Base-by-base conservation (phyloP, 495 filamentous ascomycete genomes). In the Xylaria venustula region DNA sequence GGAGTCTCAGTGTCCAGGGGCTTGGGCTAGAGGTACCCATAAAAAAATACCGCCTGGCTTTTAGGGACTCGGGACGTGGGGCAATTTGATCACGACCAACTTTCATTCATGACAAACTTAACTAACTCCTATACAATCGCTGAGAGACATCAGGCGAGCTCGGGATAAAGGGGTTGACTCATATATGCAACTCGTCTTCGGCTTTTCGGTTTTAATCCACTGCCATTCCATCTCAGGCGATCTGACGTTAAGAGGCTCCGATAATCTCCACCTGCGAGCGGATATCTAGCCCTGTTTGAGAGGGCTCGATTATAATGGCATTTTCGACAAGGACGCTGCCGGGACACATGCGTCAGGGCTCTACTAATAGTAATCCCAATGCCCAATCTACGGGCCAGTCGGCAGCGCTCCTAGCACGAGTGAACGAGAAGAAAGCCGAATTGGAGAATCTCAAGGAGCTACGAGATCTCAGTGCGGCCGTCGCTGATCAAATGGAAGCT, bases 381-480 rank as follows among this genome's bases (percentile, higher is more conserved):
- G 68, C 71, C 12, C 73, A 75, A 50, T 76, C 80, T 42, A 69
- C 77, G 25, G 85, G 89, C 37, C 92, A 93, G 72, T 92, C 93
- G 19, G 88, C 91, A 3, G 85, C 88, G 25, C 80, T 98, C n/a
- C 71, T 90, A 28, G 85, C 91, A 26, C 88, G 95, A 52, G 92
- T 98, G 72, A 88, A 90, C 51, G 91, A 96, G 70, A 98, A 98
- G 78, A 92, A 90, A 72, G 88, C 88, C 42, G 94, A 98, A 72
- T 83, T 98, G 14, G 92, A 96, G 63, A 95, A 89, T 67, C 79
- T 98, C 37, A 88, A 86, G 61, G 88, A 97, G 65, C 76, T 98
- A 36, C 87, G 92, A 60, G 92, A 96, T 67, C 81, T 98, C 63
- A 97, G 92, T 67, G 90, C 86, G 17, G 90, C 87, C 12, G 80